Percentiles rank a stretch among this genome's conserved stretches.
Evolutionary conservation across 2,329 filamentous ascomycete genomes (phyloP).

Genomic region (Graphium sp.): DNA sequence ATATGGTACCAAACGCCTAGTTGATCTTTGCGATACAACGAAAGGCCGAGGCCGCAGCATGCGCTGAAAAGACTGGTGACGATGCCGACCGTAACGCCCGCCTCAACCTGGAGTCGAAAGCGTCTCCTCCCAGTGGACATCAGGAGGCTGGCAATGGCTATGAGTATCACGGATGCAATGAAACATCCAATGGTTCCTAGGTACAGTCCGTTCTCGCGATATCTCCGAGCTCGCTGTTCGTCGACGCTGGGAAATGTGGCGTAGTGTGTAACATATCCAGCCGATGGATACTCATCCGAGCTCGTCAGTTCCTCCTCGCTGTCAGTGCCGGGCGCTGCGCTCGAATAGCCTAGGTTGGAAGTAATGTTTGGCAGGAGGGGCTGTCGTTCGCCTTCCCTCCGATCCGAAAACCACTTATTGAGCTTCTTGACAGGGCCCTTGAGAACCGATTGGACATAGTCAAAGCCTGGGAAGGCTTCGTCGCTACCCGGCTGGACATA

Average conservation of each 20-base stretch:
- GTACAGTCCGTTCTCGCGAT: constrained; percentile 38
- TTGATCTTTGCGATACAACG: constrained; percentile 31
- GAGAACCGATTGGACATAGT: constrained; percentile 36
- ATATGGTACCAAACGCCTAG: constrained; percentile 24
- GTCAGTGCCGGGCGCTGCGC: constrained; percentile 2
- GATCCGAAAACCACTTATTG: constrained; percentile 27
- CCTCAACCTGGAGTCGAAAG: constrained; percentile 55
- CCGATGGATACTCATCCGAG: constrained; percentile 28
- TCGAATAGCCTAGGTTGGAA: constrained; percentile 4
- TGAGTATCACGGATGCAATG: constrained; percentile 41
- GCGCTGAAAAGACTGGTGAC: constrained; percentile 49
- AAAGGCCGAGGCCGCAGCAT: constrained; percentile 41
- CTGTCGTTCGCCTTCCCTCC: constrained; percentile 11
- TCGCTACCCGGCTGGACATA: constrained; percentile 56
- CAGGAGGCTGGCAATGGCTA: constrained; percentile 47
- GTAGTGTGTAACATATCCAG: constrained; percentile 36
- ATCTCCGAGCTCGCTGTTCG: constrained; percentile 29
- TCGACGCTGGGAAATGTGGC: constrained; percentile 31
- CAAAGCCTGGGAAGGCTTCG: constrained; percentile 43
- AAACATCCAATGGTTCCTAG: constrained; percentile 37
- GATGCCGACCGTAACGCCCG: constrained; percentile 53
- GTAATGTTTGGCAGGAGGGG: constrained; percentile 11
- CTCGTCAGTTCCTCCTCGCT: constrained; percentile 26
- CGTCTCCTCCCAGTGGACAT: constrained; percentile 52
- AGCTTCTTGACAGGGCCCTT: constrained; percentile 31